Evolutionary conservation across 352 stramenopile genomes (phyloP).

Genomic region (Globisporangium megalacanthum): DNA sequence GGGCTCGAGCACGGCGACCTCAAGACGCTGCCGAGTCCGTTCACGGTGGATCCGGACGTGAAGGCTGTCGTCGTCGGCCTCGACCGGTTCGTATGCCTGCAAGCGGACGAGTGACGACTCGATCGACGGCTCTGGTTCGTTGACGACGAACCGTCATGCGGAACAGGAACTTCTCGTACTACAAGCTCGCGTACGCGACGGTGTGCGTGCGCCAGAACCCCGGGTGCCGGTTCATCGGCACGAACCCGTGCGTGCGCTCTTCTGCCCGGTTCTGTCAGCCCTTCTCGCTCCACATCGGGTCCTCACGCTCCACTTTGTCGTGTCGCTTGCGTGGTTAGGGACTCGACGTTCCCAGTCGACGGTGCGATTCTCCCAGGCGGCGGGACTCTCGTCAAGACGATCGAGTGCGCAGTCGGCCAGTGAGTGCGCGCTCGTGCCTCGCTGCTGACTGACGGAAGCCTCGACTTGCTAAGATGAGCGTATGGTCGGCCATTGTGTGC

Average conservation of each 20-base stretch:
- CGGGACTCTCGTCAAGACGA: slow-evolving; percentile 61
- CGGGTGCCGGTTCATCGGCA: slow-evolving; percentile 75
- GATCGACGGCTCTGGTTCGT: too few relatives aligned
- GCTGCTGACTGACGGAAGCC: background rate
- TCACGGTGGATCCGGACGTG: slow-evolving; percentile 62
- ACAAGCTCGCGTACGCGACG: slow-evolving; percentile 82
- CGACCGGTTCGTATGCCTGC: slow-evolving; percentile 37
- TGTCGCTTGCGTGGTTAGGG: slow-evolving; percentile 19
- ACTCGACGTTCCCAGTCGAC: slow-evolving; percentile 72
- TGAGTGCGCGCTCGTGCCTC: slow-evolving; percentile 10
- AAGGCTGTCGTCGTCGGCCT: slow-evolving; percentile 77
- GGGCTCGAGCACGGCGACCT: slow-evolving; percentile 63
- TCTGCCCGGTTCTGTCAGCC: too few relatives aligned
- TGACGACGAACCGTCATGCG: background rate
- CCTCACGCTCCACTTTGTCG: background rate
- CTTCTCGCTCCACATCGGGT: too few relatives aligned
- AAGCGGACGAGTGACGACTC: background rate
- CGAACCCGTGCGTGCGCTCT: slow-evolving; percentile 53
- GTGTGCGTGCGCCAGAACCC: slow-evolving; percentile 63
- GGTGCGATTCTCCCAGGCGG: slow-evolving; percentile 67
- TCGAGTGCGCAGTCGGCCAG: slow-evolving; percentile 62
- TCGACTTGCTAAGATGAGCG: background rate
- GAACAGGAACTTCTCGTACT: slow-evolving; percentile 69
- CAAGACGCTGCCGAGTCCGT: slow-evolving; percentile 61
- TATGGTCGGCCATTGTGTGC: background rate